Percentiles rank a stretch among this genome's conserved stretches.
phyloP scores from a whole-genome alignment of 306 rosid species.

The Trichosanthes truncata region DNA sequence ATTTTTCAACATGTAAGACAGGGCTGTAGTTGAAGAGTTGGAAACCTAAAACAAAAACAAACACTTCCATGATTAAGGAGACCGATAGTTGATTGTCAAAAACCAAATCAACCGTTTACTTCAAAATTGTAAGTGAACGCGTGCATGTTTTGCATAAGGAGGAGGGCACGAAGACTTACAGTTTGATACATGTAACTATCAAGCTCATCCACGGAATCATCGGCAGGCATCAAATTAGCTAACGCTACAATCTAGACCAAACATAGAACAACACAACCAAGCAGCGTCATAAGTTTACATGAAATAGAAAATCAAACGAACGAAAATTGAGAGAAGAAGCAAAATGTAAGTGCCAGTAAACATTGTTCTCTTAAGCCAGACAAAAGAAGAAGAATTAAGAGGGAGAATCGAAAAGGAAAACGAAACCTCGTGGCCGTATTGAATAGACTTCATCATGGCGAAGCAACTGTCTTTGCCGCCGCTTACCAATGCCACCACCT shows the following conservation, averaged over 20 bases:
- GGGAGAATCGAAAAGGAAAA: not conserved
- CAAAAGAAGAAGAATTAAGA: not conserved
- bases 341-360: not conserved
- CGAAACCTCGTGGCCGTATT: constrained; percentile 73
- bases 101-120: not conserved
- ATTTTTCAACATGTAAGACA: not conserved
- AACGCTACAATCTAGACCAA: constrained; percentile 68
- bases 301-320: not conserved
- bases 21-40: not conserved
- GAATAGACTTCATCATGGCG: constrained; percentile 76
- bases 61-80: not conserved
- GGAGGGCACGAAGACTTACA: constrained; percentile 29
- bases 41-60: not conserved
- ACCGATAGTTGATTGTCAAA: not conserved
- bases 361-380: not conserved
- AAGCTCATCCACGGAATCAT: constrained; percentile 89
- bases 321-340: not conserved
- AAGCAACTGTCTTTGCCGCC: constrained; percentile 97
- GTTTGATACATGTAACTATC: constrained; percentile 97
- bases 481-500: constrained; percentile 85
- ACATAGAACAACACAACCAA: not conserved
- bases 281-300: not conserved
- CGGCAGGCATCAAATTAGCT: constrained; percentile 88
- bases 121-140: not conserved
- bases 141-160: not conserved